Percentiles rank a stretch among this genome's conserved stretches.
Conservation (phyloP, 2,329 filamentous ascomycete genomes). For the Paecilomyces fulvus region DNA sequence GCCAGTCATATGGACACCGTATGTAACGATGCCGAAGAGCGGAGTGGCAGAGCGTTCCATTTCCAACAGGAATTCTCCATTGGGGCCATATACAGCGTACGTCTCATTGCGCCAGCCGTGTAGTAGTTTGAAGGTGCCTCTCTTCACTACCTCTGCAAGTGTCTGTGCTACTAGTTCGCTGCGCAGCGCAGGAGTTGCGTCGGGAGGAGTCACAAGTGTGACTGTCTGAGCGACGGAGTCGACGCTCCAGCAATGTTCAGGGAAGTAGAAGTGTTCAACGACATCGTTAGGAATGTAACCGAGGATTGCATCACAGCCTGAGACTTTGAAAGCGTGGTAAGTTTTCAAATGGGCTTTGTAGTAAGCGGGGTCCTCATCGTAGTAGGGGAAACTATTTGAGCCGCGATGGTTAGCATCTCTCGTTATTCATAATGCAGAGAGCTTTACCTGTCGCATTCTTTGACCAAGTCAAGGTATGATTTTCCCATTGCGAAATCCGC, state of each 20-base stretch:
- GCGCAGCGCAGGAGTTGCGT: conserved; percentile 53
- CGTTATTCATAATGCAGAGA: neutral
- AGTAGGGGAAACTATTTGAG: conserved; percentile 64
- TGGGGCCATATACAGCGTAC: conserved; percentile 65
- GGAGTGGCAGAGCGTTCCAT: conserved; percentile 69
- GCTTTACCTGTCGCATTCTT: conserved; percentile 47
- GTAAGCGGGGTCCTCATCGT: conserved; percentile 48
- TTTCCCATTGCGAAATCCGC: conserved; percentile 20
- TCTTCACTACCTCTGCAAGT: conserved; percentile 58
- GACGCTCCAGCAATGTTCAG: conserved; percentile 52
- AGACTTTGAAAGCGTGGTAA: conserved; percentile 59
- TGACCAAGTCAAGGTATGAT: conserved; percentile 47
- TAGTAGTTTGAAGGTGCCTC: conserved; percentile 65
- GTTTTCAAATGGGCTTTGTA: conserved; percentile 47
- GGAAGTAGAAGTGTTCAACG: conserved; percentile 34
- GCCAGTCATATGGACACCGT: conserved; percentile 73
- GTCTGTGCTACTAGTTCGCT: conserved; percentile 51
- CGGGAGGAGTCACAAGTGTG: conserved; percentile 48
- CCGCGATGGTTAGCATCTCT: neutral
- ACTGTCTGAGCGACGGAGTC: conserved; percentile 54
- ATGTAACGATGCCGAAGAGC: conserved; percentile 67
- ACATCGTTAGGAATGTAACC: conserved; percentile 51
- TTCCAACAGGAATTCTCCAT: conserved; percentile 54
- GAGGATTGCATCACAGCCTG: conserved; percentile 54
- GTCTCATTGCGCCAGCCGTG: conserved; percentile 71